Percentiles rank a stretch among this genome's conserved stretches.
Evolutionary conservation across 2,329 filamentous ascomycete genomes (phyloP).

Genomic region (Pyrenophora graminea): DNA sequence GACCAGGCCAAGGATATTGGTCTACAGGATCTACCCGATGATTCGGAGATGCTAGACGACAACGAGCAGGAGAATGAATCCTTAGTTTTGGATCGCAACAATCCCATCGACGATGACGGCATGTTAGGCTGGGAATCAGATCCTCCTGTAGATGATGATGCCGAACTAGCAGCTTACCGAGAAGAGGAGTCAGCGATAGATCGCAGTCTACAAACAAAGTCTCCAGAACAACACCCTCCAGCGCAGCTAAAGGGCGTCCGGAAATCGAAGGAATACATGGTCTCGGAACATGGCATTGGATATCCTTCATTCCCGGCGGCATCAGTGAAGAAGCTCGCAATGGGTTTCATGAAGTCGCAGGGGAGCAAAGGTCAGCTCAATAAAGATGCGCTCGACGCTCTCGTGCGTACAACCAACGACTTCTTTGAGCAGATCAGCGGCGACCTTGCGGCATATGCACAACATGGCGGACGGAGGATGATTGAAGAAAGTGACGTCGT

Average conservation of each 20-base stretch:
- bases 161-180: slow-evolving; percentile 40
- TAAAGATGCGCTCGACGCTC: slow-evolving; percentile 72
- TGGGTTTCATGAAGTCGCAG: slow-evolving; percentile 70
- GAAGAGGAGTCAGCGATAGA: slow-evolving; percentile 43
- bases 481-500: slow-evolving; percentile 85
- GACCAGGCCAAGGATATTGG: slow-evolving; percentile 10
- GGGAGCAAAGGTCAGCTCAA: slow-evolving; percentile 71
- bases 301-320: slow-evolving; percentile 75
- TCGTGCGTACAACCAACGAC: slow-evolving; percentile 84
- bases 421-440: slow-evolving; percentile 88
- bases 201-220: slow-evolving; percentile 38
- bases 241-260: slow-evolving; percentile 30
- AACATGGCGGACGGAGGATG: slow-evolving; percentile 79
- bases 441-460: slow-evolving; percentile 77
- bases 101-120: slow-evolving; percentile 20
- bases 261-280: slow-evolving; percentile 56
- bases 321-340: slow-evolving; percentile 73
- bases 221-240: slow-evolving; percentile 24
- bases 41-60: slow-evolving; percentile 27
- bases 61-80: slow-evolving; percentile 24
- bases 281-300: slow-evolving; percentile 73
- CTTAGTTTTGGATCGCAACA: slow-evolving; percentile 33
- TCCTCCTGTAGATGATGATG: slow-evolving; percentile 28
- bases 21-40: slow-evolving; percentile 28
- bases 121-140: slow-evolving; percentile 41